Evolutionary conservation across 768 basidiomycete species (phyloP), one percentile per base, ranked within the genome.

Genomic region (Russula virescens): DNA sequence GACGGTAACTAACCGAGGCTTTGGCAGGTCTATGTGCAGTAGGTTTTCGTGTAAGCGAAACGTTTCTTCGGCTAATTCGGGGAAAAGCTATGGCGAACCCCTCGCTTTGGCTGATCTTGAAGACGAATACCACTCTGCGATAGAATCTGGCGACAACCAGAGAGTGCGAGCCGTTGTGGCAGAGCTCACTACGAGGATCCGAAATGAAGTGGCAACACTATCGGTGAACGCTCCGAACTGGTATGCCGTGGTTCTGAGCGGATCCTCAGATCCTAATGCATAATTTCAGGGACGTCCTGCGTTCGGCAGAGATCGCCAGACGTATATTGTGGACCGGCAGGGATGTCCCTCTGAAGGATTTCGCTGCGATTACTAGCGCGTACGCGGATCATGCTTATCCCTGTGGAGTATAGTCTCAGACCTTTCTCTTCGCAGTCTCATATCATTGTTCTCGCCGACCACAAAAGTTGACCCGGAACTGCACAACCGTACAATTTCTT

Each of bases 151-250:
- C 42, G 76, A 77, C 25, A 88, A 89, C 64, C 87, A 85, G 4
- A 84, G 80, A 0, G 76, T 85, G 45, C 87, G 91, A 62, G 75
- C 80, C 60, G 91, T 92, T 26, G 95, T 91, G 66, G 95, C 94
- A 77, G 80, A 84, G 63, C 78, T 98, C 56, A 95, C 94, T 23
- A 80, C 81, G 57, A 74, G 78, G 19, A 85, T 98, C 55, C 86
- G 90, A 73, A 73, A 71, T 11, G 83, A 85, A 70, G 75, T 98
- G 63, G 71, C 85, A 31, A 81, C 83, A 73, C 76, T 86, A 38
- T 95, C 89, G 6, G 81, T 98, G 58, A 97, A 98, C 71, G 90
- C 92, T 13, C 86, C 90, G 38, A 91, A 98, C 72, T 98, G 97
- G 95, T 94, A 78, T 60, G 80, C 77, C 23, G 18, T 31, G 31